These are phyloP conservation scores for Glonium stellatum DNA, from an alignment of 495 filamentous ascomycete genomes.

Conservation along the genomic window DNA sequence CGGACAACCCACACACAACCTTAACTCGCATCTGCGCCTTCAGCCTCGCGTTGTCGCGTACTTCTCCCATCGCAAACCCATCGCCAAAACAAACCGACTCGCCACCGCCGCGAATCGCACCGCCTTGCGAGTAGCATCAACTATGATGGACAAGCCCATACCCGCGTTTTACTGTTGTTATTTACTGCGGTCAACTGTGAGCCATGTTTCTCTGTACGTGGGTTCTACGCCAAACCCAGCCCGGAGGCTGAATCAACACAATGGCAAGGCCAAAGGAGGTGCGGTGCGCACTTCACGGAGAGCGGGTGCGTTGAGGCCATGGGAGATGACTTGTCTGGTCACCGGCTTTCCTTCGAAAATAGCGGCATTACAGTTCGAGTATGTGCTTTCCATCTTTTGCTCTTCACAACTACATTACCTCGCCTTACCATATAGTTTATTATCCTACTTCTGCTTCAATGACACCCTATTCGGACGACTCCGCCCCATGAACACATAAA, in stretches of 20 bases:
- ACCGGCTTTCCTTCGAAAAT: constrained; percentile 81
- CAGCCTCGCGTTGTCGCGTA: not conserved
- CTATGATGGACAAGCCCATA: constrained; percentile 43
- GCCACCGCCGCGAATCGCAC: no score
- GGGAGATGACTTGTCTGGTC: constrained; percentile 88
- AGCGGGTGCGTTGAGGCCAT: constrained; percentile 56
- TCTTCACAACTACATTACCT: not conserved
- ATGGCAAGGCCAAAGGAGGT: constrained; percentile 71
- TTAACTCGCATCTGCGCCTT: not conserved
- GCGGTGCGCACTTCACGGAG: constrained; percentile 63
- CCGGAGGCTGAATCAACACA: constrained; percentile 81
- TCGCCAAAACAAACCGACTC: no score
- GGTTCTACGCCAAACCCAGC: constrained; percentile 84
- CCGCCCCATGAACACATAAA: no score
- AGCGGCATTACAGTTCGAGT: constrained; percentile 94
- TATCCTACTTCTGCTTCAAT: no score
- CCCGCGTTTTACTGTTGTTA: constrained; percentile 76
- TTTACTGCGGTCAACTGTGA: constrained; percentile 73
- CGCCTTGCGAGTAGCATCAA: not conserved
- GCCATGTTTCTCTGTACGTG: constrained; percentile 63
- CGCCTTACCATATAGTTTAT: not conserved
- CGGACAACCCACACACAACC: no score
- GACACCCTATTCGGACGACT: no score
- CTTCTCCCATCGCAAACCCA: not conserved
- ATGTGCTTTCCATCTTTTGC: constrained; percentile 34